These are phyloP conservation scores for Aspergillus mulundensis DNA, from an alignment of 495 filamentous ascomycete species.

Conservation along the genomic window DNA sequence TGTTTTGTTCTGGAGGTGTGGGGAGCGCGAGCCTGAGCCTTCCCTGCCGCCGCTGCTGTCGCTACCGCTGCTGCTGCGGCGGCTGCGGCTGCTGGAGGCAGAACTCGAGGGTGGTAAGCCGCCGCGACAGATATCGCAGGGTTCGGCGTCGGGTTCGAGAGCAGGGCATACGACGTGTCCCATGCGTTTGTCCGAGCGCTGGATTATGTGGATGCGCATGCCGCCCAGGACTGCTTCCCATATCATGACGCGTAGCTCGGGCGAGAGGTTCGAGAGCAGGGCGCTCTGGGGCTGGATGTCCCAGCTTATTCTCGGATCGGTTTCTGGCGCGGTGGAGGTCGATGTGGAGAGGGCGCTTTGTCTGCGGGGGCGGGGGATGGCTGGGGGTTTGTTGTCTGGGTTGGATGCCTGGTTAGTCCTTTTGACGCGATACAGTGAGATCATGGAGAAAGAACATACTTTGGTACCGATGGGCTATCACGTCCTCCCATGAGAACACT, in stretches of 20 bases:
- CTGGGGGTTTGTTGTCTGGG: conserved; percentile 38
- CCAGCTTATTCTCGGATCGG: conserved; percentile 12
- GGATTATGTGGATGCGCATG: conserved; percentile 39
- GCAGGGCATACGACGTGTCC: conserved; percentile 36
- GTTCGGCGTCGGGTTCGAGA: conserved; percentile 1
- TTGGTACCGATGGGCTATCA: conserved; percentile 43
- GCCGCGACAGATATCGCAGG: conserved; percentile 40
- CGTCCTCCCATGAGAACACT: conserved; percentile 47
- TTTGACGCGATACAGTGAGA: background rate
- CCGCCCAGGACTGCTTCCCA: conserved; percentile 40
- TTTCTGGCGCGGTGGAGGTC: conserved; percentile 4
- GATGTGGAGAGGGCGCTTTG: conserved; percentile 5
- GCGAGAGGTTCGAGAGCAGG: conserved; percentile 38
- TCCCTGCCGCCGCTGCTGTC: conserved; percentile 12
- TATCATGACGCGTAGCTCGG: conserved; percentile 43
- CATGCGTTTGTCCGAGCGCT: conserved; percentile 30
- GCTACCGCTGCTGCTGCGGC: conserved; percentile 1
- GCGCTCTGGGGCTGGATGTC: conserved; percentile 27
- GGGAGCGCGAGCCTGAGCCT: background rate
- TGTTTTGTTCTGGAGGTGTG: background rate
- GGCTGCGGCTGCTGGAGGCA: background rate
- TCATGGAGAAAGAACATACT: conserved; percentile 21
- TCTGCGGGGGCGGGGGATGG: conserved; percentile 21
- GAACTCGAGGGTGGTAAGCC: conserved; percentile 17
- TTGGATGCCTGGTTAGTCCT: background rate